Percentiles rank a stretch among this genome's conserved stretches.
These are phyloP conservation scores for Ziziphus jujuba DNA, from an alignment of 306 rosid genomes.

Conservation along the genomic window DNA sequence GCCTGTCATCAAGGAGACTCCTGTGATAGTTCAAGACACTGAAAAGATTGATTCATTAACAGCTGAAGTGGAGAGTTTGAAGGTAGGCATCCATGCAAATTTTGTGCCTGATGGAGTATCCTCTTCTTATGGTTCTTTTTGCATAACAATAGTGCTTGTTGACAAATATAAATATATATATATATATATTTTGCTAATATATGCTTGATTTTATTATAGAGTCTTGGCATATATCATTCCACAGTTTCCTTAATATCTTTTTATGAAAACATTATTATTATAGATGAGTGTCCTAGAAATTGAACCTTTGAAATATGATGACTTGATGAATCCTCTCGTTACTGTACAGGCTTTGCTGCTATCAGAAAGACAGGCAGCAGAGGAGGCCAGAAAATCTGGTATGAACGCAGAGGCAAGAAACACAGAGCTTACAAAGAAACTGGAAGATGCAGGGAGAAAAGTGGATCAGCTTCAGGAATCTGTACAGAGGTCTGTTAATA, in stretches of 20 bases:
- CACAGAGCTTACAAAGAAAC: conserved; percentile 66
- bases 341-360: conserved; percentile 60
- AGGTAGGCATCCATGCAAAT: conserved; percentile 46
- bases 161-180: too few relatives aligned
- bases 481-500: conserved; percentile 81
- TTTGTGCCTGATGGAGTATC: not conserved
- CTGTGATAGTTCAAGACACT: conserved; percentile 84
- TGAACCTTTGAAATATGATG: conserved; percentile 18
- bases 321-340: conserved; percentile 21
- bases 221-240: not conserved
- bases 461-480: conserved; percentile 92
- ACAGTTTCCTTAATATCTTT: not conserved
- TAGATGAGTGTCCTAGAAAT: conserved; percentile 16
- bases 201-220: not conserved
- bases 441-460: conserved; percentile 73
- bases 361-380: conserved; percentile 65
- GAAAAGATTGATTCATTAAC: conserved; percentile 78
- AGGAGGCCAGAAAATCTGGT: conserved; percentile 66
- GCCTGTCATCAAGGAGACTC: conserved; percentile 98
- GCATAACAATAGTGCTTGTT: not conserved
- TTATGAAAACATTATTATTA: not conserved
- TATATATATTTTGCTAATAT: not conserved
- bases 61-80: conserved; percentile 78
- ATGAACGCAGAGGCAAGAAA: conserved; percentile 65
- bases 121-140: conserved; percentile 6